These are phyloP conservation scores for Coffea eugenioides DNA, from an alignment of 257 asterid species.

Conservation along the genomic window DNA sequence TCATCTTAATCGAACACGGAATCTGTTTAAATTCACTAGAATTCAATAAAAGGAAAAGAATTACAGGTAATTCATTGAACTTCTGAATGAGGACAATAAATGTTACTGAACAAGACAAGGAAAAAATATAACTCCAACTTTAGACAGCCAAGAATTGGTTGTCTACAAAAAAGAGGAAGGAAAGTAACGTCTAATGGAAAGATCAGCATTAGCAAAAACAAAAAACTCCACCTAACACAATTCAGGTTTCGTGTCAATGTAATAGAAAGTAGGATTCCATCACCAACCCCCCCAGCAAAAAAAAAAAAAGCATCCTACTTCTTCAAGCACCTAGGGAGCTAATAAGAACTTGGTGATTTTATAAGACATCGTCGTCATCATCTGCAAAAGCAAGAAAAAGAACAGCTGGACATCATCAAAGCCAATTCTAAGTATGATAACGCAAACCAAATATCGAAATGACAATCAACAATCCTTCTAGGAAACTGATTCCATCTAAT, in stretches of 20 bases:
- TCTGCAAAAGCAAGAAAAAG: constrained; percentile 19
- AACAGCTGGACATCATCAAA: constrained; percentile 3
- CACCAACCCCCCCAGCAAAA: background rate
- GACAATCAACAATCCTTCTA: background rate
- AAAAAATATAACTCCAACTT: constrained; percentile 21
- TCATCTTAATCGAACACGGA: background rate
- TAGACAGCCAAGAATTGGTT: constrained; percentile 30
- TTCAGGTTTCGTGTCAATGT: constrained; percentile 24
- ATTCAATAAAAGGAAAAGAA: background rate
- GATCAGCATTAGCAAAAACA: constrained; percentile 25
- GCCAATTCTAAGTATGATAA: background rate
- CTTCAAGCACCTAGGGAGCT: background rate
- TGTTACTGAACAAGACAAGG: constrained; percentile 18
- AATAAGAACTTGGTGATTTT: constrained; percentile 7
- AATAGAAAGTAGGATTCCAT: constrained; percentile 12
- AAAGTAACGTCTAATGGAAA: constrained; percentile 2
- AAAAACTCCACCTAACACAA: constrained; percentile 23
- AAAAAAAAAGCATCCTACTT: constrained; percentile 19
- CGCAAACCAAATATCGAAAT: background rate
- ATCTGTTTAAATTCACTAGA: background rate
- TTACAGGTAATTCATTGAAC: background rate
- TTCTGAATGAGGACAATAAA: constrained; percentile 8
- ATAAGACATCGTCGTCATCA: constrained; percentile 9
- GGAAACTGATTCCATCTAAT: background rate
- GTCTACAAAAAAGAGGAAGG: constrained; percentile 9